These are phyloP conservation scores for Fusarium poae DNA, from an alignment of 2,329 filamentous ascomycete species.

Conservation along the genomic window DNA sequence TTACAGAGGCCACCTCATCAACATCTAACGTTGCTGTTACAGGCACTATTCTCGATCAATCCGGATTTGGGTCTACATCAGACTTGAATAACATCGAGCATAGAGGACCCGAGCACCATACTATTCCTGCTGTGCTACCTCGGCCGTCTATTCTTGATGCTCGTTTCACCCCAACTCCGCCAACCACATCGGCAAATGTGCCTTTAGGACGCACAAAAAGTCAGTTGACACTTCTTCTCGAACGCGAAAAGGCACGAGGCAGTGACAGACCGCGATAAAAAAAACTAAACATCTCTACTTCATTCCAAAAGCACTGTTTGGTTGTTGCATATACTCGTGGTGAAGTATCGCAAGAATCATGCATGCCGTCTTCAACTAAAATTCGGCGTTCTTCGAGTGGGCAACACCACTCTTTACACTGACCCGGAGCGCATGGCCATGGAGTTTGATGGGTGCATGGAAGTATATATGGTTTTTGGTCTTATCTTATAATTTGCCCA, in stretches of 20 bases:
- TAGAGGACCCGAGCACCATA: constrained; percentile 43
- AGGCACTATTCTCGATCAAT: constrained; percentile 61
- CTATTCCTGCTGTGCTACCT: constrained; percentile 41
- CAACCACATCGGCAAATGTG: constrained; percentile 59
- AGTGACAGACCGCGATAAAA: constrained; percentile 48
- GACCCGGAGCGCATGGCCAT: constrained; percentile 5
- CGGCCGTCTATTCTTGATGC: constrained; percentile 52
- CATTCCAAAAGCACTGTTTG: constrained; percentile 9
- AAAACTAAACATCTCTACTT: constrained; percentile 43
- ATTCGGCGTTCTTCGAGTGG: constrained; percentile 6
- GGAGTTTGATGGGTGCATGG: constrained; percentile 29
- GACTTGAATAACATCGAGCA: constrained; percentile 43
- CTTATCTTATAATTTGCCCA: constrained; percentile 1
- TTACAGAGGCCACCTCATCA: constrained; percentile 55
- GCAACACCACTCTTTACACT: constrained; percentile 1
- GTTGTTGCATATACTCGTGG: constrained; percentile 22
- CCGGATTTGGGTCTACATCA: constrained; percentile 51
- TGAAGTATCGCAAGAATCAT: constrained; percentile 10
- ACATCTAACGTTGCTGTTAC: constrained; percentile 58
- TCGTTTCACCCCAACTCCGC: constrained; percentile 64
- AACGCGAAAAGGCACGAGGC: constrained; percentile 62
- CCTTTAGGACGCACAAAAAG: constrained; percentile 71
- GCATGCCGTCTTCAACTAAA: constrained; percentile 11
- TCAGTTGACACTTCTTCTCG: constrained; percentile 69
- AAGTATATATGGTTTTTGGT: constrained; percentile 7